Conservation (phyloP, 371 early-diverging fungal species). For the Lichtheimia hyalospora region DNA sequence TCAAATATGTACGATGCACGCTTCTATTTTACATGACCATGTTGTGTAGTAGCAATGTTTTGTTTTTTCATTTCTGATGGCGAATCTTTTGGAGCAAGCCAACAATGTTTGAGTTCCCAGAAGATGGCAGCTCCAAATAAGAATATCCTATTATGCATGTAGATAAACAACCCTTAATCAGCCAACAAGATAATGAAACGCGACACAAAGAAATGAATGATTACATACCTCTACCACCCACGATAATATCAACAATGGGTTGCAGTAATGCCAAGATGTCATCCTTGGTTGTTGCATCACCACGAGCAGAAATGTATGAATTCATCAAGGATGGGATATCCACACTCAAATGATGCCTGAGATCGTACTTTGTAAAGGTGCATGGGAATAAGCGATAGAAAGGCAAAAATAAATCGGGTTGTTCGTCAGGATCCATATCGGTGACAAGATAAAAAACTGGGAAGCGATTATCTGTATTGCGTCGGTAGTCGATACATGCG, state of each 20-base stretch:
- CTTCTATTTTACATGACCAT: neutral
- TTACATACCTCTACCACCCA: slow-evolving; percentile 32
- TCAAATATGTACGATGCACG: neutral
- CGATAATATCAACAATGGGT: slow-evolving; percentile 25
- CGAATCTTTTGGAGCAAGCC: neutral
- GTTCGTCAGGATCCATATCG: slow-evolving; percentile 2
- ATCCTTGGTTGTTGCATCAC: neutral
- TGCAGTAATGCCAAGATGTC: slow-evolving; percentile 17
- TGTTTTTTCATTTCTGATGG: neutral
- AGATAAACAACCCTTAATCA: neutral
- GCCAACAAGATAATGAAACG: neutral
- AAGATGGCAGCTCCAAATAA: slow-evolving; percentile 28
- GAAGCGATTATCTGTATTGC: slow-evolving; percentile 14
- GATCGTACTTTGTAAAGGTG: slow-evolving; percentile 26
- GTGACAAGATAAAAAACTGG: slow-evolving; percentile 25
- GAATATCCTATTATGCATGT: slow-evolving; percentile 16
- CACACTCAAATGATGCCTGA: slow-evolving; percentile 15
- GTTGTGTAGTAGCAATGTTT: neutral
- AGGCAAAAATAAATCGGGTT: neutral
- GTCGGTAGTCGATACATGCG: slow-evolving; percentile 26
- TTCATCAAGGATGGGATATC: slow-evolving; percentile 12
- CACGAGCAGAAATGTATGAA: neutral
- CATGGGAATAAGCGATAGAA: slow-evolving; percentile 21
- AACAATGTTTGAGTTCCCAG: slow-evolving; percentile 10
- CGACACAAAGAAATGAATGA: too few species aligned